Evolutionary conservation across 148 eudicot genomes (phyloP).

Genomic region (Amaranthus hypochondriacus): DNA sequence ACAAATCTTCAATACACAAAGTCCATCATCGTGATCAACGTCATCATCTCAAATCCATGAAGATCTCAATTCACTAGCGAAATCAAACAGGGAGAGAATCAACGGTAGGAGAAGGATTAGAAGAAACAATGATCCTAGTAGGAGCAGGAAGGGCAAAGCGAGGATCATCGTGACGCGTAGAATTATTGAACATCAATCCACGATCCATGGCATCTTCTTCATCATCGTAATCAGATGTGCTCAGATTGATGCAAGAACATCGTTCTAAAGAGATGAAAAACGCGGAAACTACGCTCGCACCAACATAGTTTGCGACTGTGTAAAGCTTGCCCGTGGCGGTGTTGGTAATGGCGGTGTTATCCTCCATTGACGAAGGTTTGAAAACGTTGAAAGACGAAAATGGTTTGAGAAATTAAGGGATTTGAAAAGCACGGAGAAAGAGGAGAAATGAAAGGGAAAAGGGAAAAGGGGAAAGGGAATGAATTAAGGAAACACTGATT

Average conservation of each 20-base stretch:
- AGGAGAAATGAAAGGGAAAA: neutral
- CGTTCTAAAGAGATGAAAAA: conserved; percentile 75
- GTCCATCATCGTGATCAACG: too few species aligned
- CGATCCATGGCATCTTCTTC: conserved; percentile 62
- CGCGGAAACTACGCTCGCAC: conserved; percentile 59
- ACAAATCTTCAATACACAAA: too few species aligned
- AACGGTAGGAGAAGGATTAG: conserved; percentile 27
- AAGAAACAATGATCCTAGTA: conserved; percentile 12
- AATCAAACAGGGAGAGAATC: conserved; percentile 69
- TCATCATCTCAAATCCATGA: too few species aligned
- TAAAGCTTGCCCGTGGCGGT: conserved; percentile 34
- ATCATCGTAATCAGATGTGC: conserved; percentile 52
- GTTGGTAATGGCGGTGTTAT: conserved; percentile 24
- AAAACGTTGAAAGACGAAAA: too few species aligned
- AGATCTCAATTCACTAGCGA: neutral
- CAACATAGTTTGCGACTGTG: conserved; percentile 60
- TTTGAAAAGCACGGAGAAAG: conserved; percentile 10
- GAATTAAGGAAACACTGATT: too few species aligned
- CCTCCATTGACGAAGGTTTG: conserved; percentile 32
- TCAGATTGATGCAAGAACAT: conserved; percentile 60
- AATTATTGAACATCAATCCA: conserved; percentile 49
- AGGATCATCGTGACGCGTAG: conserved; percentile 37
- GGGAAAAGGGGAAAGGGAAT: too few species aligned
- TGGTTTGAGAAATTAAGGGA: conserved; percentile 15
- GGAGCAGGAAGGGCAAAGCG: conserved; percentile 34